A percentile compares a stretch with the other conserved stretches of the same genome.
Conservation (phyloP, 2,329 filamentous ascomycete species). For the Helotiales sp. region DNA sequence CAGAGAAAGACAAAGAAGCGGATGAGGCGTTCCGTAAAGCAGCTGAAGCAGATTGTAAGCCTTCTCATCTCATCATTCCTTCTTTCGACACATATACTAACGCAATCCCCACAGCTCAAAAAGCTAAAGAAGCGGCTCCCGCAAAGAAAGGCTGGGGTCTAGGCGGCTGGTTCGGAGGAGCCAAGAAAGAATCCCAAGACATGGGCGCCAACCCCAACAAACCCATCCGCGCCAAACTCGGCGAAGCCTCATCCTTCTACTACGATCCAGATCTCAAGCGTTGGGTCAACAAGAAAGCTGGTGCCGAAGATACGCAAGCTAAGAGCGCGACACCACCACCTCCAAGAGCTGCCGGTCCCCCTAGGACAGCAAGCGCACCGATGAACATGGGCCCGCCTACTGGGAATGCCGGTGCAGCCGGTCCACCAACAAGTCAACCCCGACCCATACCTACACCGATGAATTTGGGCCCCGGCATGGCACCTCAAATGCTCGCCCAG, state of each 20-base stretch:
- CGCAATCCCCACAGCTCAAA: conserved; percentile 58
- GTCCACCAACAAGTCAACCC: conserved; percentile 12
- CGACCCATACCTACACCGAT: conserved; percentile 3
- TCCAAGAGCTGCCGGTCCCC: conserved; percentile 61
- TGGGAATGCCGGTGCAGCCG: neutral
- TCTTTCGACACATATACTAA: conserved; percentile 24
- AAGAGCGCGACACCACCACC: conserved; percentile 78
- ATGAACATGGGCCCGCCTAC: conserved; percentile 4
- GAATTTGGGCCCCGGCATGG: neutral
- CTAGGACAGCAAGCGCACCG: conserved; percentile 40
- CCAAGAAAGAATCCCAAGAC: conserved; percentile 59
- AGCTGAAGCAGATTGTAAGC: conserved; percentile 74
- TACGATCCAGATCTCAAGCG: conserved; percentile 96
- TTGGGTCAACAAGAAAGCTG: conserved; percentile 95
- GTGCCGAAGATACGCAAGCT: conserved; percentile 61
- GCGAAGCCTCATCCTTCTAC: conserved; percentile 89
- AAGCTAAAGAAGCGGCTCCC: conserved; percentile 56
- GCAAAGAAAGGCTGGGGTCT: conserved; percentile 79
- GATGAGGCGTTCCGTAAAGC: conserved; percentile 85
- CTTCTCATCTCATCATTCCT: conserved; percentile 26
- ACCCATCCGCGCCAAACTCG: conserved; percentile 90
- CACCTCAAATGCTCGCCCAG: conserved; percentile 13
- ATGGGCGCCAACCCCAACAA: conserved; percentile 55
- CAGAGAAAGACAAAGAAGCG: conserved; percentile 76
- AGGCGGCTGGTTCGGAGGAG: conserved; percentile 80